phyloP scores from a whole-genome alignment of 225 moss, liverwort and hornwort genomes.

The Neckera pumila region DNA sequence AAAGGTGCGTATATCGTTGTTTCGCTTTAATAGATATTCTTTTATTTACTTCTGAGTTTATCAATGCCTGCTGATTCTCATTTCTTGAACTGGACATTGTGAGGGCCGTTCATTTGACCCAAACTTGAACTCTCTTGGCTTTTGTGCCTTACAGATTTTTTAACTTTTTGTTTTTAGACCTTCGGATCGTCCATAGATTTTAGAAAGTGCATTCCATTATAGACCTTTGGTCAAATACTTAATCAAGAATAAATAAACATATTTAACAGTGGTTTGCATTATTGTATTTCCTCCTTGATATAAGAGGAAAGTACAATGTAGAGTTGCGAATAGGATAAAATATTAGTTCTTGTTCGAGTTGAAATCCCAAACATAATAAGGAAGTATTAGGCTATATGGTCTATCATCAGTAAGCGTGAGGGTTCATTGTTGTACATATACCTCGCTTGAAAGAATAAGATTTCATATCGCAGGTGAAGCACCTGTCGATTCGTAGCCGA shows the following conservation, averaged over 20 bases:
- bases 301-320: not conserved
- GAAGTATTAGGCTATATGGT: not conserved
- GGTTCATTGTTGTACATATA: not conserved
- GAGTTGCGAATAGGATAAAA: not conserved
- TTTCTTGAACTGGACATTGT: not conserved
- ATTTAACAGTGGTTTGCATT: not conserved
- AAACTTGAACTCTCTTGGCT: not conserved
- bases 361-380: not conserved
- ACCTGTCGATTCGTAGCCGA: constrained; percentile 8
- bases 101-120: not conserved
- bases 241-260: not conserved
- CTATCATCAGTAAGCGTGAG: not conserved
- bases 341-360: not conserved
- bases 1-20: constrained; percentile 3
- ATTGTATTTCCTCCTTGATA: not conserved
- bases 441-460: constrained; percentile 15
- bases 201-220: not conserved
- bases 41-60: not conserved
- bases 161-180: not conserved
- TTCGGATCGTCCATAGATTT: not conserved
- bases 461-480: constrained; percentile 26
- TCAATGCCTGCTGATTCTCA: not conserved
- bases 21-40: not conserved
- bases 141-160: not conserved
- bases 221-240: not conserved